A percentile compares a stretch with the other conserved stretches of the same genome.
Evolutionary conservation across 2,329 filamentous ascomycete species (phyloP).

Genomic region (Didymella lethalis): DNA sequence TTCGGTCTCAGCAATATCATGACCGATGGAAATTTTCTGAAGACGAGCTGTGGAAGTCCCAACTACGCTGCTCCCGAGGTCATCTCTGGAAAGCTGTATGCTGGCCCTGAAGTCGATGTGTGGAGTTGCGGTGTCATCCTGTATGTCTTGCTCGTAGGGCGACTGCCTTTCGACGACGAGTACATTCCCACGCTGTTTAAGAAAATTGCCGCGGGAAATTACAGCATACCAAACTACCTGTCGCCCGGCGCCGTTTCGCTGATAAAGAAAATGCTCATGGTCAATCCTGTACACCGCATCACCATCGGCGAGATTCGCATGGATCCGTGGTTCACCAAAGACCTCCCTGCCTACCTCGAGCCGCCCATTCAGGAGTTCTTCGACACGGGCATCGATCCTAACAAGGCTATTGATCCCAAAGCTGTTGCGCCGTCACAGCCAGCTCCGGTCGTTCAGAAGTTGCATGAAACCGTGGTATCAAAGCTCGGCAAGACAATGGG

Average conservation of each 20-base stretch:
- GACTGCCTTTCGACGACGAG: slow-evolving; percentile 94
- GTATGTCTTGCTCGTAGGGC: slow-evolving; percentile 70
- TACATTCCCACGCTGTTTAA: slow-evolving; percentile 97
- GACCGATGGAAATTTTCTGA: slow-evolving; percentile 99
- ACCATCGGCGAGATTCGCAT: slow-evolving; percentile 92
- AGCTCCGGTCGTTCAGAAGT: slow-evolving; percentile 80
- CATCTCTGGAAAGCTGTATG: slow-evolving; percentile 96
- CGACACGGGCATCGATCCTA: slow-evolving; percentile 92
- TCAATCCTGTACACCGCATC: slow-evolving; percentile 92
- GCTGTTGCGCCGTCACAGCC: slow-evolving; percentile 78
- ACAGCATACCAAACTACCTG: slow-evolving; percentile 91
- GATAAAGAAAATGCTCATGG: slow-evolving; percentile 92
- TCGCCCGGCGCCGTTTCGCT: slow-evolving; percentile 80
- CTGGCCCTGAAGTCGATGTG: slow-evolving; percentile 95
- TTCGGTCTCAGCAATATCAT: slow-evolving; percentile 99
- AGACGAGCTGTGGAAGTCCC: slow-evolving; percentile 96
- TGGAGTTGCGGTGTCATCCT: slow-evolving; percentile 95
- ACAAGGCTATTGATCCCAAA: slow-evolving; percentile 85
- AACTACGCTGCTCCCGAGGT: slow-evolving; percentile 99
- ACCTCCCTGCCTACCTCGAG: slow-evolving; percentile 85
- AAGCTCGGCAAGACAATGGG: slow-evolving; percentile 99
- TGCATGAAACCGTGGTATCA: slow-evolving; percentile 90
- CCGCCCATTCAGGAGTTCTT: slow-evolving; percentile 90
- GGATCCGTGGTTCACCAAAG: slow-evolving; percentile 92
- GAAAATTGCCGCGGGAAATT: slow-evolving; percentile 95